Evolutionary conservation across 441 rosid genomes (phyloP).

Genomic region (Gossypium aridum): DNA sequence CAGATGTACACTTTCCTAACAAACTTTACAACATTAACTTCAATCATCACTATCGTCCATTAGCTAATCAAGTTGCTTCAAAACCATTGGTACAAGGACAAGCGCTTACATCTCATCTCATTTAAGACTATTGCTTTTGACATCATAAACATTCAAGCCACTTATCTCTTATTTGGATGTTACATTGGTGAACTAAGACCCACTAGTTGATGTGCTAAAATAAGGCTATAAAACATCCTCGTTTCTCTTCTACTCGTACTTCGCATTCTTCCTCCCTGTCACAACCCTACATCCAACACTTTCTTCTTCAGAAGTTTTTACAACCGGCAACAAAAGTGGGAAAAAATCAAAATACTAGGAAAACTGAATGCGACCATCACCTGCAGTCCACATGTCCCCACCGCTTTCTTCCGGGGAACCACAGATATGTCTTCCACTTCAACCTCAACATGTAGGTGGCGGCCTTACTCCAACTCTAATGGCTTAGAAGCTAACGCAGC

Average conservation of each 20-base stretch:
- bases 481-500: slow-evolving; percentile 50
- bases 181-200: not conserved
- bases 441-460: slow-evolving; percentile 39
- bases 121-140: not conserved
- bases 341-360: not conserved
- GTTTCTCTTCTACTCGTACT: not conserved
- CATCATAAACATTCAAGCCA: not conserved
- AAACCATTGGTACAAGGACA: not conserved
- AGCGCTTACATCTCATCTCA: not conserved
- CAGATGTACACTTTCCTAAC: not conserved
- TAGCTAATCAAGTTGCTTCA: not conserved
- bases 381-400: slow-evolving; percentile 13
- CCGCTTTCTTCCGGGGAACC: slow-evolving; percentile 13
- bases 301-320: not conserved
- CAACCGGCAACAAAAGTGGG: not conserved
- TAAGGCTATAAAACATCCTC: not conserved
- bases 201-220: not conserved
- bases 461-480: slow-evolving; percentile 37
- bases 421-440: slow-evolving; percentile 25
- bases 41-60: not conserved
- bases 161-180: not conserved
- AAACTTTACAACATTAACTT: not conserved
- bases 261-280: too few relatives aligned
- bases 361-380: slow-evolving; percentile 22
- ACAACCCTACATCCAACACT: not conserved